These are phyloP conservation scores for Trichomonas gallinae DNA, from an alignment of 208 protist genomes.

Conservation along the genomic window DNA sequence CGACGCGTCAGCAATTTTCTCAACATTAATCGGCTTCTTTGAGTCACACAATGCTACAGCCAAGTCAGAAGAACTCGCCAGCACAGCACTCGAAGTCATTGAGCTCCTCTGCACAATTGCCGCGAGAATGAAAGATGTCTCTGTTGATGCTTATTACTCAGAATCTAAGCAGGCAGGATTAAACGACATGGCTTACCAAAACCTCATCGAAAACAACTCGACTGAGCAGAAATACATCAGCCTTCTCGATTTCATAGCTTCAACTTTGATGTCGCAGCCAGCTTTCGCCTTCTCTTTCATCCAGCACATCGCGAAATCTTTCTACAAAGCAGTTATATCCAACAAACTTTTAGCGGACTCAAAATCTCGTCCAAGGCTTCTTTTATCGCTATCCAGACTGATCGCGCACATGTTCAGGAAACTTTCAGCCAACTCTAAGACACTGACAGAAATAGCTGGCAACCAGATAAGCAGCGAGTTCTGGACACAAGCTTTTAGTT, in stretches of 20 bases:
- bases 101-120: not conserved
- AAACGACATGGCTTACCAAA: not conserved
- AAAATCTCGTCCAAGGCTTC: not conserved
- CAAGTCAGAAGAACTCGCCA: not conserved
- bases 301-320: not conserved
- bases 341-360: not conserved
- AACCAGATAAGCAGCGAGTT: not conserved
- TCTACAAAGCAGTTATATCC: not conserved
- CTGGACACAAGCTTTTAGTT: not conserved
- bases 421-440: not conserved
- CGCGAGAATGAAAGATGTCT: not conserved
- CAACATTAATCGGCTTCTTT: not conserved
- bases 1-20: not conserved
- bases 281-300: not conserved
- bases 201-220: not conserved
- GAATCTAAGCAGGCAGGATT: not conserved
- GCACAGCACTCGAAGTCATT: not conserved
- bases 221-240: not conserved
- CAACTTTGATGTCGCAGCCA: not conserved
- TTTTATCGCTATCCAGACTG: not conserved
- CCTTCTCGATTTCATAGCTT: not conserved
- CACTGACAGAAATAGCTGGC: not conserved
- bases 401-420: not conserved
- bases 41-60: too few relatives aligned
- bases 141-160: not conserved